Evolutionary conservation across 371 early-diverging fungal genomes (phyloP).

Genomic region (Synchytrium microbalum): DNA sequence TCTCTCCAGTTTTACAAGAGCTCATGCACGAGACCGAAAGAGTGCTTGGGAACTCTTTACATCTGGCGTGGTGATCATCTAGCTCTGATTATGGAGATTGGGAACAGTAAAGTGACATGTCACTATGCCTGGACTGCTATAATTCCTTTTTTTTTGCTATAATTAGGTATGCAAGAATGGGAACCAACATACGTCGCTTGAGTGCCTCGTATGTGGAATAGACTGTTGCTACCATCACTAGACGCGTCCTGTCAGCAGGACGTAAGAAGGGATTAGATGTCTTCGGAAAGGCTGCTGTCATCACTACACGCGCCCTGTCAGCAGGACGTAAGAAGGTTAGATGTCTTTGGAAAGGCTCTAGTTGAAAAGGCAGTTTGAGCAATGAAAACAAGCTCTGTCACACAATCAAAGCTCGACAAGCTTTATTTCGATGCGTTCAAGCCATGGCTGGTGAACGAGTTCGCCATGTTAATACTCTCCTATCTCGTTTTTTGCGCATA

Average conservation of each 20-base stretch:
- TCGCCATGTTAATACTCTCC: slow-evolving; percentile 50
- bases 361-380: slow-evolving; percentile 40
- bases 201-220: slow-evolving; percentile 77
- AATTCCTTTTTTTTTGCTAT: too few species aligned
- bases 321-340: neutral
- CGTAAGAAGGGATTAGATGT: neutral
- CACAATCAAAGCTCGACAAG: slow-evolving; percentile 75
- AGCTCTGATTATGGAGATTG: slow-evolving; percentile 48
- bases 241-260: neutral
- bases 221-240: slow-evolving; percentile 63
- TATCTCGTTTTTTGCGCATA: neutral
- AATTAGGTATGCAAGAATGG: too few species aligned
- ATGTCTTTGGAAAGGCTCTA: neutral
- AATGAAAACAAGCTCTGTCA: slow-evolving; percentile 42
- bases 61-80: slow-evolving; percentile 28
- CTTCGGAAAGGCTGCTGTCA: slow-evolving; percentile 24
- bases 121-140: too few species aligned
- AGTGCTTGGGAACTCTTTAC: slow-evolving; percentile 65
- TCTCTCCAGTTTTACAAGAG: too few species aligned
- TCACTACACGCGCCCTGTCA: slow-evolving; percentile 25
- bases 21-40: too few species aligned
- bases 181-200: slow-evolving; percentile 67
- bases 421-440: slow-evolving; percentile 79
- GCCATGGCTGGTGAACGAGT: slow-evolving; percentile 78
- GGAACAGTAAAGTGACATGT: too few species aligned